phyloP scores from a whole-genome alignment of 495 filamentous ascomycete species.

The Hyaloscypha variabilis region DNA sequence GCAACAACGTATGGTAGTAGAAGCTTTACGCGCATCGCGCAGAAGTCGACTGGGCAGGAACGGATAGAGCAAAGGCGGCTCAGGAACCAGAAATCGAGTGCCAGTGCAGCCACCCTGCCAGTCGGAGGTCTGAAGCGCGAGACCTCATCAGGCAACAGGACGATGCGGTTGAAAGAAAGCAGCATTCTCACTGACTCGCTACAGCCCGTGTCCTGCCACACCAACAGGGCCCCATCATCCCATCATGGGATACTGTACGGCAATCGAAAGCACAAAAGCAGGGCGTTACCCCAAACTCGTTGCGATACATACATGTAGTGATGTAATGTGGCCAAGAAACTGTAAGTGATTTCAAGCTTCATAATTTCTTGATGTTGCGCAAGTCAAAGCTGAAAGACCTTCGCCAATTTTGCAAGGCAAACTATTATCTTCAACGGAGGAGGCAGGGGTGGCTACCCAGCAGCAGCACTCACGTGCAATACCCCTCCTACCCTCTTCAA shows the following conservation, averaged over 20 bases:
- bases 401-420: slow-evolving; percentile 2
- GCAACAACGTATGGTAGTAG: slow-evolving; percentile 1
- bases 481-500: slow-evolving; percentile 2
- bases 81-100: slow-evolving; percentile 1
- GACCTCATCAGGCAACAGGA: slow-evolving; percentile 1
- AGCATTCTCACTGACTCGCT: background rate
- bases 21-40: slow-evolving; percentile 1
- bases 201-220: background rate
- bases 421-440: slow-evolving; percentile 1
- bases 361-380: slow-evolving; percentile 1
- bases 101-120: slow-evolving; percentile 1
- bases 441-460: background rate
- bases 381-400: background rate
- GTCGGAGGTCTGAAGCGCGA: background rate
- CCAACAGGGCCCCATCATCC: background rate
- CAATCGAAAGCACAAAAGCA: too few species aligned
- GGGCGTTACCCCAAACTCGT: too few species aligned
- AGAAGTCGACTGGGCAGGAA: slow-evolving; percentile 1
- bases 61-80: slow-evolving; percentile 1
- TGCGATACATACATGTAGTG: slow-evolving; percentile 1
- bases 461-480: background rate
- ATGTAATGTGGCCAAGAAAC: slow-evolving; percentile 1
- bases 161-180: slow-evolving; percentile 2
- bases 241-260: background rate
- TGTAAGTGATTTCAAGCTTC: slow-evolving; percentile 2